These are phyloP conservation scores for Nyssa sinensis DNA, from an alignment of 148 eudicot genomes.

Conservation along the genomic window DNA sequence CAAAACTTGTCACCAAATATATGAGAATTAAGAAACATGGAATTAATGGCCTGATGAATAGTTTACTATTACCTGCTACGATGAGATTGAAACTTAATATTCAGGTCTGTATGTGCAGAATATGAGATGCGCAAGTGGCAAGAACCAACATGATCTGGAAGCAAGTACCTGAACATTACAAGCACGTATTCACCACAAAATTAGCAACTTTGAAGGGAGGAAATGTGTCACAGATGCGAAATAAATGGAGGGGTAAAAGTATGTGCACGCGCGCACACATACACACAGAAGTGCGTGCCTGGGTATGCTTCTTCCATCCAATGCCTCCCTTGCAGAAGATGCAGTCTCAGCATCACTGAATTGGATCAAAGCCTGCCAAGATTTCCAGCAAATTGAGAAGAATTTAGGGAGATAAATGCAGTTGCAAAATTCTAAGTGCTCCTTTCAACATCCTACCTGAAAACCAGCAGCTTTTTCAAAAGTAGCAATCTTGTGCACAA, in stretches of 20 bases:
- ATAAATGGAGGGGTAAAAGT: not conserved
- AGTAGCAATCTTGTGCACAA: conserved; percentile 87
- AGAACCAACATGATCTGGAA: conserved; percentile 62
- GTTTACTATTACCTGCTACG: conserved; percentile 65
- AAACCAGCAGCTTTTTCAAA: conserved; percentile 92
- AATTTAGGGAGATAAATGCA: not conserved
- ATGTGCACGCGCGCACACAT: not conserved
- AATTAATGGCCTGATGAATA: not conserved
- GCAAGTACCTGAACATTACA: conserved; percentile 55
- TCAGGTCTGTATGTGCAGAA: conserved; percentile 82
- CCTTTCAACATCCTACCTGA: conserved; percentile 45
- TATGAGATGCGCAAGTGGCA: conserved; percentile 66
- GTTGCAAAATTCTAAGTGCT: not conserved
- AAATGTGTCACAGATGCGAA: not conserved
- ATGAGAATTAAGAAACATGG: not conserved
- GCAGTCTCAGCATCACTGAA: conserved; percentile 69
- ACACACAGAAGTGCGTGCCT: conserved; percentile 25
- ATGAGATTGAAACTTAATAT: conserved; percentile 78
- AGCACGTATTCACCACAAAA: not conserved
- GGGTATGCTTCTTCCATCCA: conserved; percentile 87
- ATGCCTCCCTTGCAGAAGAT: conserved; percentile 66
- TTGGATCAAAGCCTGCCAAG: conserved; percentile 69
- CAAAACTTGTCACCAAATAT: not conserved
- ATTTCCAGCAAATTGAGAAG: not conserved
- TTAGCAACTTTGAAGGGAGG: too few species aligned